Percentiles rank a stretch among this genome's conserved stretches.
phyloP scores from a whole-genome alignment of 306 rosid species.

The Betula pendula region DNA sequence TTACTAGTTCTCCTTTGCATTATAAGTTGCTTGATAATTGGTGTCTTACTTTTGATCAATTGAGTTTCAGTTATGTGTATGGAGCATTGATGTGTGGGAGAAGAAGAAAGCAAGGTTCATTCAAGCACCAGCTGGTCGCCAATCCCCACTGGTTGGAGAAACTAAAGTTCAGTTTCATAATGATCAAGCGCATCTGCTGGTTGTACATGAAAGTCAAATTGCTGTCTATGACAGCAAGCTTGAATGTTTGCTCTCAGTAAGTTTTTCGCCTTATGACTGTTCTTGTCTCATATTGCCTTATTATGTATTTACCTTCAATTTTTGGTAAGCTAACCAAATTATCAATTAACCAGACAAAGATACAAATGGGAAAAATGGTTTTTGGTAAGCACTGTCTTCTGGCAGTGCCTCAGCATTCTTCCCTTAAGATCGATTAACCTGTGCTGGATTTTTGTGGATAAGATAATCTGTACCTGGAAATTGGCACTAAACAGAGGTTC shows the following conservation, averaged over 20 bases:
- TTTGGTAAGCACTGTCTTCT: no score
- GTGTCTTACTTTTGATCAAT: conserved; percentile 1
- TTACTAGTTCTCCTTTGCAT: background rate
- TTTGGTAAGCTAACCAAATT: background rate
- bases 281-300: background rate
- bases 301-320: background rate
- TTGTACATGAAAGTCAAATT: conserved; percentile 50
- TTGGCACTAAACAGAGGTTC: background rate
- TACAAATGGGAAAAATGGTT: background rate
- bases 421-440: background rate
- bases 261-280: conserved; percentile 17
- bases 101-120: conserved; percentile 46
- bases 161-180: conserved; percentile 51
- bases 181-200: conserved; percentile 43
- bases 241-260: conserved; percentile 42
- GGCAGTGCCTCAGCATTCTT: background rate
- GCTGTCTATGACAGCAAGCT: conserved; percentile 45
- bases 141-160: conserved; percentile 43
- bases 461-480: background rate
- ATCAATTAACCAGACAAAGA: background rate
- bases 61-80: conserved; percentile 38
- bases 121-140: conserved; percentile 45
- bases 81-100: conserved; percentile 56
- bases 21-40: background rate
- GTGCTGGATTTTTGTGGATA: background rate